Conservation (phyloP, 192 early-diverging fungal species). For the Diversispora epigaea region DNA sequence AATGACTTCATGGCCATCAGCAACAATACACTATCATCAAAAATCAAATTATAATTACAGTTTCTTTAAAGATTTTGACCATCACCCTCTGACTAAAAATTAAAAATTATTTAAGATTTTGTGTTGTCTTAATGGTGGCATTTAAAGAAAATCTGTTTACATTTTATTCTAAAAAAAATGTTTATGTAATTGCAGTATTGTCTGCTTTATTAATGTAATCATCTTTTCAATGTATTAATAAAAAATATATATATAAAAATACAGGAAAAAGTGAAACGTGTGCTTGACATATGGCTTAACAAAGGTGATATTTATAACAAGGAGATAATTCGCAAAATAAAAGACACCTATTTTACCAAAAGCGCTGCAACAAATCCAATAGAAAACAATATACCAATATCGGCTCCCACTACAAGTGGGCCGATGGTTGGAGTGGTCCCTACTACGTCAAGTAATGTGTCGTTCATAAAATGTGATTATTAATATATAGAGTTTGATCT, state of each 20-base stretch:
- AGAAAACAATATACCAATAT: background rate
- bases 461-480: background rate
- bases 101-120: no score
- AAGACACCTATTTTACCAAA: conserved; percentile 24
- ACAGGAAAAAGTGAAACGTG: conserved; percentile 51
- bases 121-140: no score
- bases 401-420: no score
- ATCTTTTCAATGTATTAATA: conserved; percentile 2
- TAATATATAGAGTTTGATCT: background rate
- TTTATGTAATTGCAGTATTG: no score
- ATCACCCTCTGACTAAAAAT: no score
- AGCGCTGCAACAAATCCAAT: background rate
- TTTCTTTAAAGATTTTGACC: no score
- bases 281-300: conserved; percentile 43
- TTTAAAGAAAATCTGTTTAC: no score
- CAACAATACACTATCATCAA: no score
- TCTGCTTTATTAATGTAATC: background rate
- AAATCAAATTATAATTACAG: no score
- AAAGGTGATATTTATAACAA: conserved; percentile 24
- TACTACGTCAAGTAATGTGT: conserved; percentile 19
- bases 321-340: conserved; percentile 25
- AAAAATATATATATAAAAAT: conserved; percentile 10
- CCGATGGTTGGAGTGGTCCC: background rate
- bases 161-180: no score
- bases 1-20: no score